Base-by-base conservation (phyloP, 306 rosid species). In the Abrus precatorius region DNA sequence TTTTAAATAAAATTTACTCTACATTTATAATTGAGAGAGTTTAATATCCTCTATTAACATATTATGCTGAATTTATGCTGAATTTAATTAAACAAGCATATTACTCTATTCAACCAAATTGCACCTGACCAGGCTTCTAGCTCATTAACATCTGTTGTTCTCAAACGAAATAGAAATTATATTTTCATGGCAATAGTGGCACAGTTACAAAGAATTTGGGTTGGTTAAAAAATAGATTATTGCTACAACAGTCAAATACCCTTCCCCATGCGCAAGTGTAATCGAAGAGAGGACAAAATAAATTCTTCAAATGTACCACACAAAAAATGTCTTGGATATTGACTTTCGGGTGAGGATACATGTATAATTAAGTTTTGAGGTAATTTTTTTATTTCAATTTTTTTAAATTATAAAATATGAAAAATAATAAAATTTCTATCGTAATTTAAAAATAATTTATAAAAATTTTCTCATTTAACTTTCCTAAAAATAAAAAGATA, bases 61-160 rank as follows among this genome's bases (percentile, higher is more conserved):
- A 20, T 20, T 20, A 20, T 20, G 20, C n/a, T n/a, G n/a, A n/a
- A n/a, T n/a, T 20, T 38, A 34, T 33, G 72, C 38, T 50, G 28
- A 34, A 65, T 36, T 76, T 50, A 50, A 50, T 29, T 9, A 28
- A 27, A 29, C 1, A 64, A 14, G 40, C 59, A 30, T 32, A 44
- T 14, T 59, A 62, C n/a, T 33, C 63, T 5, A 13, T 9, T 61
- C 65, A 38, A 65, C 80, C 74, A 44, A 43, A 20, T 59, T 65
- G 50, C 12, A 74, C 48, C 45, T 54, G 59, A 74, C 30, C 57
- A 71, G 43, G 30, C 77, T 55, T 68, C 11, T 57, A 57, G 68
- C 10, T 52, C 56, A 7, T 48, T 52, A 55, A 43, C 29, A 13
- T 29, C n/a, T 44, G 12, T 29, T 80, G 79, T 62, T 61, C 47